Evolutionary conservation across 768 basidiomycete species (phyloP).

Genomic region (Gymnopilus dilepis): DNA sequence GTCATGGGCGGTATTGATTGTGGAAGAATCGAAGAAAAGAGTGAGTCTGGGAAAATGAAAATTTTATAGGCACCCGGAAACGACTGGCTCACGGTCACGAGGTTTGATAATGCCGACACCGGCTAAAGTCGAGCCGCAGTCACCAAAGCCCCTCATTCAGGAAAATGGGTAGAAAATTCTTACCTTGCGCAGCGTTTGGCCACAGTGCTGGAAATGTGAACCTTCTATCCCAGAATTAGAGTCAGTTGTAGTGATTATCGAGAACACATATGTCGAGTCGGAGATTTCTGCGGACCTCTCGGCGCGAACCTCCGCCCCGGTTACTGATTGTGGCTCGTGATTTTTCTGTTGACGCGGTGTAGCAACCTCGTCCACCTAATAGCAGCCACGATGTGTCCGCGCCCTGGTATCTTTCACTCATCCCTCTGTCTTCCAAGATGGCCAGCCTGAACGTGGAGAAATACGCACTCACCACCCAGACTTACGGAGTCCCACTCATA

Average conservation of each 20-base stretch:
- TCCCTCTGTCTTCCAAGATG: background rate
- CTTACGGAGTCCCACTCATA: constrained; percentile 31
- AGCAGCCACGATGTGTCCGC: background rate
- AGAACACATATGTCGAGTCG: too few relatives aligned
- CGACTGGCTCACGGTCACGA: constrained; percentile 28
- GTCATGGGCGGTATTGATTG: constrained; percentile 55
- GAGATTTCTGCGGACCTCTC: background rate
- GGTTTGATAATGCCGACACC: too few relatives aligned
- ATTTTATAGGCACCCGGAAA: constrained; percentile 2
- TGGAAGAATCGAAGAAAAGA: constrained; percentile 46
- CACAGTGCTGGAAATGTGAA: too few relatives aligned
- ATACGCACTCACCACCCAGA: constrained; percentile 31
- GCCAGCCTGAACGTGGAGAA: constrained; percentile 20
- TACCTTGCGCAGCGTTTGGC: too few relatives aligned
- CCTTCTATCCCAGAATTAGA: too few relatives aligned
- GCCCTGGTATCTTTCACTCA: background rate
- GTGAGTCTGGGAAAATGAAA: constrained; percentile 13
- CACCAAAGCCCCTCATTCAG: background rate
- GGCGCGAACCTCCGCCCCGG: background rate
- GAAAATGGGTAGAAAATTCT: too few relatives aligned
- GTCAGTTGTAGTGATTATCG: too few relatives aligned
- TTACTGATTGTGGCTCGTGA: background rate
- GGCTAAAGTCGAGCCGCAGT: too few relatives aligned
- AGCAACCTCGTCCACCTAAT: background rate
- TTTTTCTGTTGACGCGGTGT: constrained; percentile 4